phyloP scores from a whole-genome alignment of 306 rosid species.

The Castanopsis chinensis region DNA sequence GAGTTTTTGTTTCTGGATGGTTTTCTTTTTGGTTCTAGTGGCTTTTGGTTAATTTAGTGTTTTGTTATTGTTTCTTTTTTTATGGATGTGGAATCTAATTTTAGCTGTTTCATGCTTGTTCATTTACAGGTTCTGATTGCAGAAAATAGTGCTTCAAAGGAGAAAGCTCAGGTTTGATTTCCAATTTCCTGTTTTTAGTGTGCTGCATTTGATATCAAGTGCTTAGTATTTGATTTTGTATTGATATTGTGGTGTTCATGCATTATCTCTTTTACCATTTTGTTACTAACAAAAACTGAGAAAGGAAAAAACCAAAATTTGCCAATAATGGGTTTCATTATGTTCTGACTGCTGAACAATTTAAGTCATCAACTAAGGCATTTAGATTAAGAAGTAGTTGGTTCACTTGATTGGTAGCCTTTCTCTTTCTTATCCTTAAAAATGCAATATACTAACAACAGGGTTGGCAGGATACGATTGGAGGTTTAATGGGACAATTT shows the following conservation, averaged over 20 bases:
- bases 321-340: neutral
- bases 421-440: neutral
- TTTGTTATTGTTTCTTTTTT: conserved; percentile 5
- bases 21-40: neutral
- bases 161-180: conserved; percentile 81
- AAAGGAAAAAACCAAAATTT: neutral
- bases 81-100: conserved; percentile 16
- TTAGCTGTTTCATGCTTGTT: conserved; percentile 5
- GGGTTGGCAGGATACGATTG: too few species aligned
- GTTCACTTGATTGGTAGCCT: neutral
- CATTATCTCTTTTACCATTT: neutral
- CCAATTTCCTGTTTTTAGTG: conserved; percentile 5
- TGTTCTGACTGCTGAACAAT: conserved; percentile 3
- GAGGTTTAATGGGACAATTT: too few species aligned
- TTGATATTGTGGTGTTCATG: neutral
- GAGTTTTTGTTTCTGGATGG: neutral
- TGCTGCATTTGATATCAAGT: neutral
- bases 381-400: neutral
- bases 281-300: neutral
- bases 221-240: neutral
- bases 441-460: neutral
- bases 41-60: conserved; percentile 1
- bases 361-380: neutral
- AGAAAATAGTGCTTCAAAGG: conserved; percentile 77
- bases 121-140: conserved; percentile 78